Conservation (phyloP, 805 yeast species). For the Saccharomycopsis oosterbeekiorum region DNA sequence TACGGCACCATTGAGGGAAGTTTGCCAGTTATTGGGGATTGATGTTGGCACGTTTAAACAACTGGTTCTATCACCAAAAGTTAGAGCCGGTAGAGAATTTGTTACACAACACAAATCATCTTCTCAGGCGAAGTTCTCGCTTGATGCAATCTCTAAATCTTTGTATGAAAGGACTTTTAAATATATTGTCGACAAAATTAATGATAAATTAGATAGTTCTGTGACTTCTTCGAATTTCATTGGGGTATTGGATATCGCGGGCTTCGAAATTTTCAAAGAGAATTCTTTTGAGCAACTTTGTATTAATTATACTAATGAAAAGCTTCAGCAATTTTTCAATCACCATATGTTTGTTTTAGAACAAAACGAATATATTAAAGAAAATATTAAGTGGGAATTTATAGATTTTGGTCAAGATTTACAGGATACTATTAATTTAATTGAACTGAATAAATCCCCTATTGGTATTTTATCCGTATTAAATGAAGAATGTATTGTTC, state of each 20-base stretch:
- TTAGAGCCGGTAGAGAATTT: slow-evolving; percentile 83
- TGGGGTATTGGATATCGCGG: slow-evolving; percentile 95
- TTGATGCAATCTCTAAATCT: slow-evolving; percentile 83
- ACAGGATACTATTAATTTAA: slow-evolving; percentile 88
- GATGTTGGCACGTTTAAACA: slow-evolving; percentile 41
- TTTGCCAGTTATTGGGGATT: slow-evolving; percentile 61
- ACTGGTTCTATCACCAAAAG: slow-evolving; percentile 66
- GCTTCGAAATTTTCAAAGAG: slow-evolving; percentile 90
- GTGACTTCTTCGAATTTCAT: slow-evolving; percentile 48
- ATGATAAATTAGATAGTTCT: slow-evolving; percentile 48
- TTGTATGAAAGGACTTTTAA: slow-evolving; percentile 80
- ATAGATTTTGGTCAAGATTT: slow-evolving; percentile 92
- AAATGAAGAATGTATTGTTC: slow-evolving; percentile 93
- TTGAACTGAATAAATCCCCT: slow-evolving; percentile 58
- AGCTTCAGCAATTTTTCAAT: slow-evolving; percentile 92
- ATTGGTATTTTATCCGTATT: slow-evolving; percentile 78
- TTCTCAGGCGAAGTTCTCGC: slow-evolving; percentile 64
- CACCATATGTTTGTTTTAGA: slow-evolving; percentile 96
- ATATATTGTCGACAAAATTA: slow-evolving; percentile 64
- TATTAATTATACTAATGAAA: slow-evolving; percentile 94
- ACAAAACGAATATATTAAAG: slow-evolving; percentile 88
- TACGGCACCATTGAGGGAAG: slow-evolving; percentile 38
- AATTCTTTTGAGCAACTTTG: slow-evolving; percentile 97
- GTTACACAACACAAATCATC: slow-evolving; percentile 74
- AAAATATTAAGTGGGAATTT: slow-evolving; percentile 92